Conservation (phyloP, 169 alveolate species). For the Eimeria sp. region DNA sequence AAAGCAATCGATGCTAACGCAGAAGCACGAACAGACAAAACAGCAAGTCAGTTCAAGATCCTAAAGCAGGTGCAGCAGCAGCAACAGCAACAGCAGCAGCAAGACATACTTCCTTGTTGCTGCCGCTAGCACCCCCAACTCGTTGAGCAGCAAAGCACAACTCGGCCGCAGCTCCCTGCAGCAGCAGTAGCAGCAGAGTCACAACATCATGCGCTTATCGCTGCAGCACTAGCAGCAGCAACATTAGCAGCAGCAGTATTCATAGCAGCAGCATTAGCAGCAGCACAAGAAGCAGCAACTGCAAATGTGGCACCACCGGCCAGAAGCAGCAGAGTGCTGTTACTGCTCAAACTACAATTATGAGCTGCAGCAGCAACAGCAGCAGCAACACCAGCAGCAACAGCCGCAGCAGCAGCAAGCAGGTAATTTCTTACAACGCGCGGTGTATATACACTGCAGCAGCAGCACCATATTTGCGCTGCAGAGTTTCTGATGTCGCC, state of each 20-base stretch:
- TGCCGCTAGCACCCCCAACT: constrained; percentile 25
- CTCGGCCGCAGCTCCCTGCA: constrained; percentile 54
- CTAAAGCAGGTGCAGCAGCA: background rate
- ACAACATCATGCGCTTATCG: too few relatives aligned
- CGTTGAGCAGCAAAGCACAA: constrained; percentile 25
- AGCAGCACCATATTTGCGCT: background rate
- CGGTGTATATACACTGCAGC: constrained; percentile 27
- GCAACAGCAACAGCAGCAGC: background rate
- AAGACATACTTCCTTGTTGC: background rate
- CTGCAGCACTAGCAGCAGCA: background rate
- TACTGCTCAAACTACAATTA: too few relatives aligned
- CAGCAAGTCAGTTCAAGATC: background rate
- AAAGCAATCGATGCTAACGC: background rate
- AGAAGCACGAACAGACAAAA: background rate
- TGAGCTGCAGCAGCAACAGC: too few relatives aligned
- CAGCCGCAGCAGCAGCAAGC: background rate
- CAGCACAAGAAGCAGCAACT: background rate
- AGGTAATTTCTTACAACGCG: background rate
- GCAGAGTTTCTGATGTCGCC: background rate
- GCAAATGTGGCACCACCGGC: too few relatives aligned
- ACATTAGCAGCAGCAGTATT: background rate
- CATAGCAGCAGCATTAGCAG: background rate
- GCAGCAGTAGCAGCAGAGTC: constrained; percentile 16
- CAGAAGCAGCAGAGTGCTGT: too few relatives aligned
- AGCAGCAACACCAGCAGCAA: background rate